Conservation (phyloP, 2,329 filamentous ascomycete species). For the Diaporthe amygdali region DNA sequence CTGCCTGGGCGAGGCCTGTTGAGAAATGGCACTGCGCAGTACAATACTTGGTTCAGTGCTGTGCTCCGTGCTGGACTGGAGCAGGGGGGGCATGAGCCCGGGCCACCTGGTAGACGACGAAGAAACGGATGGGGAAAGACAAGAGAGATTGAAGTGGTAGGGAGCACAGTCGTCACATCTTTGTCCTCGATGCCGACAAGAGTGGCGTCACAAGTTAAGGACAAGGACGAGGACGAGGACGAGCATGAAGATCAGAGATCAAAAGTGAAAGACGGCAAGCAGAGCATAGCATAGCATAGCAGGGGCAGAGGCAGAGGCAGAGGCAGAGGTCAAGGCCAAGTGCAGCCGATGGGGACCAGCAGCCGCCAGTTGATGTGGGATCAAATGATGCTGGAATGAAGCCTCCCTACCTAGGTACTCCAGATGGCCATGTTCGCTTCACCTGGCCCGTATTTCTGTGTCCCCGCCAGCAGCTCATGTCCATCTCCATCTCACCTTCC, state of each 20-base stretch:
- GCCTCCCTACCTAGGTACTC: too few species aligned
- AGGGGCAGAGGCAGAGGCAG: too few species aligned
- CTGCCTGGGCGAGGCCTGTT: neutral
- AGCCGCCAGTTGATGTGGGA: neutral
- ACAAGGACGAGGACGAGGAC: neutral
- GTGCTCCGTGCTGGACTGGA: neutral
- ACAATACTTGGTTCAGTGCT: neutral
- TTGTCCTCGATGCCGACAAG: neutral
- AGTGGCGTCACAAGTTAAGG: neutral
- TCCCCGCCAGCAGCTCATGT: neutral
- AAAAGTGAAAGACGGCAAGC: neutral
- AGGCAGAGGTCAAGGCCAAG: too few species aligned
- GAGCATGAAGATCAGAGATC: neutral
- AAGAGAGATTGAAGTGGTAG: constrained; percentile 14
- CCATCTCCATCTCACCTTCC: neutral
- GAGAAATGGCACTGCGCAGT: neutral
- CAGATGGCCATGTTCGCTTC: neutral
- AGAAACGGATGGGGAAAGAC: constrained; percentile 6
- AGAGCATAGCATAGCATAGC: too few species aligned
- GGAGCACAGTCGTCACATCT: neutral
- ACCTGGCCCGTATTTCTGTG: neutral
- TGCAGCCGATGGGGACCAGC: neutral
- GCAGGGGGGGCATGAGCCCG: neutral
- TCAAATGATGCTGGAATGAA: neutral
- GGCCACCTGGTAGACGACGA: neutral